Conservation (phyloP, 1,284 basidiomycete species). For the Moniliella sp. region DNA sequence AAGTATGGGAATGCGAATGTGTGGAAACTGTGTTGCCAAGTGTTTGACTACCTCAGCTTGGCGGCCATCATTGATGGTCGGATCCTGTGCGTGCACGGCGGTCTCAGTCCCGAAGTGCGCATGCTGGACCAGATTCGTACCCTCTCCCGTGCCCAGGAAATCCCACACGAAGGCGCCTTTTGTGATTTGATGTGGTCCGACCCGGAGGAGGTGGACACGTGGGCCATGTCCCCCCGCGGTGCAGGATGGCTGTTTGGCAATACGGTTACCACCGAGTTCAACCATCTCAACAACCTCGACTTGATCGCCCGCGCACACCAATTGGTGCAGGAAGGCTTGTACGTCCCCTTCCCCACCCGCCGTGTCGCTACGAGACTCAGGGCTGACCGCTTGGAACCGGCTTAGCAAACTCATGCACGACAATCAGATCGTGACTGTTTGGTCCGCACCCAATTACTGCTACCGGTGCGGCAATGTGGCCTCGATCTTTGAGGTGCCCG, state of each 20-base stretch:
- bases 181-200: constrained; percentile 93
- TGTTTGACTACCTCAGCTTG: constrained; percentile 80
- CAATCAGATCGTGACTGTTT: constrained; percentile 16
- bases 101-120: constrained; percentile 70
- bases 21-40: constrained; percentile 84
- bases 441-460: constrained; percentile 23
- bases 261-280: constrained; percentile 59
- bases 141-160: constrained; percentile 72
- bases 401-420: constrained; percentile 20
- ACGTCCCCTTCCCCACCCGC: not conserved
- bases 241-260: constrained; percentile 89
- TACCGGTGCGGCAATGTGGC: constrained; percentile 33
- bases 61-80: constrained; percentile 83
- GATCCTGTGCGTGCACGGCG: constrained; percentile 76
- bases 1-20: constrained; percentile 82
- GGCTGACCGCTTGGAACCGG: not conserved
- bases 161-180: constrained; percentile 90
- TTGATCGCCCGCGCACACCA: constrained; percentile 83
- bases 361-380: not conserved
- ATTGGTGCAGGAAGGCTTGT: constrained; percentile 48
- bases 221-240: constrained; percentile 80
- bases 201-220: constrained; percentile 80
- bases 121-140: constrained; percentile 79
- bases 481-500: constrained; percentile 27
- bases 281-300: constrained; percentile 60